Percentiles rank a stretch among this genome's conserved stretches.
phyloP scores from a whole-genome alignment of 495 filamentous ascomycete species.

The Aspergillus asperescens region DNA sequence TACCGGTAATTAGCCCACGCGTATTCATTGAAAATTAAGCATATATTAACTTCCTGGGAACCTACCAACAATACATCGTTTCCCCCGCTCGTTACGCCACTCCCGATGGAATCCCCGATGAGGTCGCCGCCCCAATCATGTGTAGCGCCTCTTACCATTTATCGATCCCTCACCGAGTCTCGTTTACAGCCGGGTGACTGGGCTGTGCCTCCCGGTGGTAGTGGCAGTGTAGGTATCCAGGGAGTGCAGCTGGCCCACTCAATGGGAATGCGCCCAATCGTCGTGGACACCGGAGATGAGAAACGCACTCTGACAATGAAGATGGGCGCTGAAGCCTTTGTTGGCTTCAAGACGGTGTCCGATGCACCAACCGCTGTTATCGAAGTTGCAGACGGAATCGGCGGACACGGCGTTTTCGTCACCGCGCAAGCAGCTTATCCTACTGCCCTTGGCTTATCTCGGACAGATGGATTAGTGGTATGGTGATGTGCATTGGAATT shows the following conservation, averaged over 20 bases:
- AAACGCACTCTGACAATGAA: constrained; percentile 38
- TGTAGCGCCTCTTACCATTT: constrained; percentile 55
- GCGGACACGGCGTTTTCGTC: constrained; percentile 48
- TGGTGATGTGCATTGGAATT: constrained; percentile 45
- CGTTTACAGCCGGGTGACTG: constrained; percentile 53
- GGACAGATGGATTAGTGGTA: constrained; percentile 38
- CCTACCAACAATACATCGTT: constrained; percentile 65
- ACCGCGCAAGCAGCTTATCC: constrained; percentile 46
- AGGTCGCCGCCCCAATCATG: constrained; percentile 56
- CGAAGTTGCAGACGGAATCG: constrained; percentile 40
- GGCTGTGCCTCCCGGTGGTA: constrained; percentile 50
- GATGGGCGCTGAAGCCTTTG: constrained; percentile 49
- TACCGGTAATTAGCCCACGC: constrained; percentile 19
- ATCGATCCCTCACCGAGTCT: constrained; percentile 50
- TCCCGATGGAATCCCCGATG: constrained; percentile 53
- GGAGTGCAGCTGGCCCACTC: constrained; percentile 55
- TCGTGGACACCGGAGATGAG: constrained; percentile 40
- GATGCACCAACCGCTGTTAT: constrained; percentile 37
- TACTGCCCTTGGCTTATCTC: constrained; percentile 30
- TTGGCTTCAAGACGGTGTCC: constrained; percentile 40
- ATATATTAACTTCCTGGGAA: constrained; percentile 33
- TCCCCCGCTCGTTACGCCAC: constrained; percentile 59
- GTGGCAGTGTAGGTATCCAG: constrained; percentile 60
- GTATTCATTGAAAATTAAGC: background rate
- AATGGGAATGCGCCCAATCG: constrained; percentile 52